A percentile compares a stretch with the other conserved stretches of the same genome.
Evolutionary conservation across 1,284 basidiomycete species (phyloP).

Genomic region (Peniophora sp.): DNA sequence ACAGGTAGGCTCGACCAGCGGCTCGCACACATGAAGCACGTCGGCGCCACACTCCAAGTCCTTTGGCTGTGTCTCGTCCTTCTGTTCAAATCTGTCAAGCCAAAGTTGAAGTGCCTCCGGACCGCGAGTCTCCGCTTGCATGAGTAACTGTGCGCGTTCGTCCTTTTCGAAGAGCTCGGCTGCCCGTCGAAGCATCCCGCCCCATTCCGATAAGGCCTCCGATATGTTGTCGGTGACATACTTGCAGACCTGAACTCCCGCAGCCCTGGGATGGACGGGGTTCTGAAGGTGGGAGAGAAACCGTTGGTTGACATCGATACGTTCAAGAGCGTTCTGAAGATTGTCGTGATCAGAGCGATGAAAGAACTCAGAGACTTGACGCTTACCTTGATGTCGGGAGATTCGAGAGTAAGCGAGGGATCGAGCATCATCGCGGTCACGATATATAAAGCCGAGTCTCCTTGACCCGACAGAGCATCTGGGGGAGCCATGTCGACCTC

Average conservation of each 20-base stretch:
- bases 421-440: background rate
- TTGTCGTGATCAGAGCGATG: background rate
- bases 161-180: background rate
- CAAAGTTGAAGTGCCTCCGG: background rate
- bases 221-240: background rate
- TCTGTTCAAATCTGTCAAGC: background rate
- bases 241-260: background rate
- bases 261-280: background rate
- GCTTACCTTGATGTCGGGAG: background rate
- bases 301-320: conserved; percentile 5
- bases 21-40: background rate
- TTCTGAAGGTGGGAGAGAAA: conserved; percentile 4
- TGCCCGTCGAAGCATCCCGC: background rate
- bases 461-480: background rate
- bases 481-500: background rate
- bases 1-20: background rate
- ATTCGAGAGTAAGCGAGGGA: too few species aligned
- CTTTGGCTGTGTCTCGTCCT: background rate
- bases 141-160: background rate
- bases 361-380: background rate
- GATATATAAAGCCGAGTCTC: background rate
- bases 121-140: background rate
- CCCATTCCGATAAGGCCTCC: background rate
- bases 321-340: conserved; percentile 4
- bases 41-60: background rate